Conservation (phyloP, 257 asterid genomes). For the Salvia miltiorrhiza region DNA sequence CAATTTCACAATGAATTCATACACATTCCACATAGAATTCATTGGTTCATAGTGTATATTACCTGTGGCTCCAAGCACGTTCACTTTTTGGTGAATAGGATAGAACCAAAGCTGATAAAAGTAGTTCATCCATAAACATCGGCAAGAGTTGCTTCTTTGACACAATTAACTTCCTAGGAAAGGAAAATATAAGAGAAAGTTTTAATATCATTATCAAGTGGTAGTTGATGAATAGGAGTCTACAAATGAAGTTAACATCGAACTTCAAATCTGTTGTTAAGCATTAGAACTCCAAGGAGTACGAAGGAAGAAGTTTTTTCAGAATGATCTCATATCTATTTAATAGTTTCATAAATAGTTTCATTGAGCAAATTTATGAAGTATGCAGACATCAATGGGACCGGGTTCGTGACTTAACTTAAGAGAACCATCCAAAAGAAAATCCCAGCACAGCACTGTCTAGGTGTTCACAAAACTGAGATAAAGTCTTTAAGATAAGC, state of each 20-base stretch:
- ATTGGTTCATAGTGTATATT: too few species aligned
- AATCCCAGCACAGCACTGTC: not conserved
- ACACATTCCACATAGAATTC: too few species aligned
- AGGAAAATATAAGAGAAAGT: not conserved
- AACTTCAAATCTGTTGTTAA: not conserved
- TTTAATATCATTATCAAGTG: not conserved
- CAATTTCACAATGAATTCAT: too few species aligned
- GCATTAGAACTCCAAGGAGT: constrained; percentile 14
- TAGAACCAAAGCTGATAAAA: constrained; percentile 61
- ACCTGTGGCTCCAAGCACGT: constrained; percentile 96
- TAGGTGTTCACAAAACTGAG: not conserved
- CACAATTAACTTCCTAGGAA: constrained; percentile 63
- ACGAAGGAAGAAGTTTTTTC: not conserved
- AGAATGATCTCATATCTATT: not conserved
- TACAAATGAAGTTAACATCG: constrained; percentile 5
- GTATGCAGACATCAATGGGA: not conserved
- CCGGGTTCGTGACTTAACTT: constrained; percentile 2
- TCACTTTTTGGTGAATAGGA: constrained; percentile 91
- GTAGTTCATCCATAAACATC: constrained; percentile 63
- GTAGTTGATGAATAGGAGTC: not conserved
- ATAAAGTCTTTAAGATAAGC: too few species aligned
- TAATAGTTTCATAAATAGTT: not conserved
- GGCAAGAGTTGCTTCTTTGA: constrained; percentile 45
- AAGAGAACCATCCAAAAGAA: not conserved
- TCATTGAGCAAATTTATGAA: not conserved